Conservation (phyloP, 352 stramenopile genomes). For the Phytophthora fragariae region DNA sequence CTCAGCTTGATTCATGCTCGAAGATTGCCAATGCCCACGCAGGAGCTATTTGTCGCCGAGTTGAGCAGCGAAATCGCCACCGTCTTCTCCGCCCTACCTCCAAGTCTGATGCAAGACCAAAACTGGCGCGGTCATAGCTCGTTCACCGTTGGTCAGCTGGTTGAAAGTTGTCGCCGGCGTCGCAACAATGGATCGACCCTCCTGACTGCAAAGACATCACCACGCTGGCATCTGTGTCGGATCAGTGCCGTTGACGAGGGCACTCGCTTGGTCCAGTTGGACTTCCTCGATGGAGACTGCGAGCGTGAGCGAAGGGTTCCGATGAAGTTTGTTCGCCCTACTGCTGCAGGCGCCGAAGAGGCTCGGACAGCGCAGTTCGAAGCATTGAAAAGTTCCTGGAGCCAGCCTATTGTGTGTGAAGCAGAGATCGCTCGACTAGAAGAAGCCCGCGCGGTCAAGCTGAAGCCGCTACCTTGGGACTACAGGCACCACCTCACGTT, state of each 20-base stretch:
- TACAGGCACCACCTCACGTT: slow-evolving; percentile 19
- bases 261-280: slow-evolving; percentile 39
- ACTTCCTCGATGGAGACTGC: slow-evolving; percentile 56
- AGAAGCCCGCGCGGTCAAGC: slow-evolving; percentile 35
- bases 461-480: slow-evolving; percentile 31
- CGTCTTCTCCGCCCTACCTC: slow-evolving; percentile 39
- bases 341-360: slow-evolving; percentile 38
- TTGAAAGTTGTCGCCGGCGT: slow-evolving; percentile 61
- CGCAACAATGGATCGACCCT: slow-evolving; percentile 37
- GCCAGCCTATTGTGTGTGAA: slow-evolving; percentile 32
- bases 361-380: slow-evolving; percentile 38
- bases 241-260: slow-evolving; percentile 39
- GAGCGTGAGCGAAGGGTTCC: slow-evolving; percentile 56
- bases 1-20: slow-evolving; percentile 52
- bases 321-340: slow-evolving; percentile 46
- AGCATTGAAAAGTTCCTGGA: slow-evolving; percentile 45
- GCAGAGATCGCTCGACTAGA: slow-evolving; percentile 52
- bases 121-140: not conserved
- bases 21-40: slow-evolving; percentile 44
- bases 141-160: slow-evolving; percentile 46
- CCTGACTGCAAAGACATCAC: not conserved
- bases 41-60: slow-evolving; percentile 55
- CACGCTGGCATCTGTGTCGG: slow-evolving; percentile 49
- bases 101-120: not conserved
- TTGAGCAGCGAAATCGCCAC: slow-evolving; percentile 47